Conservation (phyloP, 169 alveolate species). For the Babesia ovata region DNA sequence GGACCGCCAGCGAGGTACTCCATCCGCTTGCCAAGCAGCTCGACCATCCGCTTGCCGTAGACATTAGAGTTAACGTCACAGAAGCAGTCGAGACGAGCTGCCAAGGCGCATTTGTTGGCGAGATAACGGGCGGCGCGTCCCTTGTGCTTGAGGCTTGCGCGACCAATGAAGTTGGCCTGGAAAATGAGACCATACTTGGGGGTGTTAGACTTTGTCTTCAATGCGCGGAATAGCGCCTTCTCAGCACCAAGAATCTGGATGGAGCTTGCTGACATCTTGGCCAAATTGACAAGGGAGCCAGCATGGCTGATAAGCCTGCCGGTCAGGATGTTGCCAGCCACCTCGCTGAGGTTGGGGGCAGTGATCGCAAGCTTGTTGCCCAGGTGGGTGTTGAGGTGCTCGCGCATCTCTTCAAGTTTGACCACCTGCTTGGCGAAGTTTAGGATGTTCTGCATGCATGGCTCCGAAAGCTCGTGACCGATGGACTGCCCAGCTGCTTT, state of each 20-base stretch:
- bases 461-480: conserved; percentile 95
- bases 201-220: conserved; percentile 95
- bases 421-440: conserved; percentile 91
- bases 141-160: conserved; percentile 92
- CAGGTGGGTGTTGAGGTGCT: conserved; percentile 86
- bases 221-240: conserved; percentile 97
- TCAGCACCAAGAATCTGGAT: conserved; percentile 96
- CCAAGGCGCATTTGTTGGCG: conserved; percentile 97
- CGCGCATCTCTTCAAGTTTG: conserved; percentile 87
- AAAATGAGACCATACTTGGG: conserved; percentile 98
- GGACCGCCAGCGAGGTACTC: conserved; percentile 88
- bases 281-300: conserved; percentile 92
- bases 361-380: conserved; percentile 89
- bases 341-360: conserved; percentile 97
- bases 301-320: conserved; percentile 97
- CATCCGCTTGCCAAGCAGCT: conserved; percentile 94
- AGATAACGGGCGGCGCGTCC: conserved; percentile 96
- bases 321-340: conserved; percentile 95
- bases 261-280: conserved; percentile 96
- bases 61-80: conserved; percentile 77
- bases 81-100: conserved; percentile 95
- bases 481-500: conserved; percentile 90
- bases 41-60: conserved; percentile 92
- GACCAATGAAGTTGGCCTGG: conserved; percentile 95
- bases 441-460: conserved; percentile 88